Percentiles rank a stretch among this genome's conserved stretches.
These are phyloP conservation scores for Rosa rugosa DNA, from an alignment of 306 rosid species.

Conservation along the genomic window DNA sequence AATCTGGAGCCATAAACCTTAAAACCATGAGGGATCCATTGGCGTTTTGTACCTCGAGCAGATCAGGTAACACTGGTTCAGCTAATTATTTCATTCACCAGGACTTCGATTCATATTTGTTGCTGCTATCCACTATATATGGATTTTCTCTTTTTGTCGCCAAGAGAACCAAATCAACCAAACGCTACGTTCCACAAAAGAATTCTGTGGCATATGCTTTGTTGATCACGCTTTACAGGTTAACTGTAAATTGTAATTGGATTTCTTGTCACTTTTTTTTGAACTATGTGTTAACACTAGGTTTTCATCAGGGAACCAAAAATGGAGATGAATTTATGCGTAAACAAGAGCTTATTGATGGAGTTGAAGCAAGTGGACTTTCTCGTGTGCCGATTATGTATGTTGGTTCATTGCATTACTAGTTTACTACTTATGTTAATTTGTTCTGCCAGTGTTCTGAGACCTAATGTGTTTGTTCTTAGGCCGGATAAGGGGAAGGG, in stretches of 20 bases:
- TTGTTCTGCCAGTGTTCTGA: not conserved
- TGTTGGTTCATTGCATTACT: slow-evolving; percentile 27
- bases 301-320: slow-evolving; percentile 52
- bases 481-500: slow-evolving; percentile 88
- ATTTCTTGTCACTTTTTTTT: not conserved
- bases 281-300: not conserved
- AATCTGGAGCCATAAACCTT: too few relatives aligned
- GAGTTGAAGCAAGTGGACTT: slow-evolving; percentile 88
- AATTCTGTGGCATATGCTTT: slow-evolving; percentile 81
- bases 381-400: slow-evolving; percentile 80
- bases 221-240: slow-evolving; percentile 73
- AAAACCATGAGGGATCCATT: too few relatives aligned
- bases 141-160: slow-evolving; percentile 35
- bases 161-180: slow-evolving; percentile 34
- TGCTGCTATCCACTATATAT: not conserved
- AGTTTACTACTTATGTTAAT: not conserved
- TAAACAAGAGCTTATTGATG: slow-evolving; percentile 87
- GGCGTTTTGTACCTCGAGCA: too few relatives aligned
- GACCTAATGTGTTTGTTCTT: slow-evolving; percentile 27
- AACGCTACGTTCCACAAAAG: slow-evolving; percentile 71
- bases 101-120: too few relatives aligned
- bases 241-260: not conserved
- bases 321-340: slow-evolving; percentile 77
- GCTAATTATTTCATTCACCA: not conserved
- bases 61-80: too few relatives aligned